Evolutionary conservation across 2,329 filamentous ascomycete genomes (phyloP).

Genomic region (Alternaria brassicae): DNA sequence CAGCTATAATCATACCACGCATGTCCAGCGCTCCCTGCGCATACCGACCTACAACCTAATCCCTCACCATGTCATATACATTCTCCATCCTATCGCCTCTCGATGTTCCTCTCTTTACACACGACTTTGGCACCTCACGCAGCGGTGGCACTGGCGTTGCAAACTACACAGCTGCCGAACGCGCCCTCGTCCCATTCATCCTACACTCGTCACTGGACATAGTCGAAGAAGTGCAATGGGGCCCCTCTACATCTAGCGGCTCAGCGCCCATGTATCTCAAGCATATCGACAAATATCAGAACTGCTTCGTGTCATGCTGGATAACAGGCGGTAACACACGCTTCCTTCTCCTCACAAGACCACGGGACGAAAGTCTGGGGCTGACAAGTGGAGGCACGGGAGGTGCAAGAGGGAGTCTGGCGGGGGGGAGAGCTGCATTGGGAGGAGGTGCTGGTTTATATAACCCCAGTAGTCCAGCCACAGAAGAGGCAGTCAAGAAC

Average conservation of each 20-base stretch:
- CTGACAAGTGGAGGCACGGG: conserved; percentile 24
- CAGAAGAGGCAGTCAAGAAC: conserved; percentile 92
- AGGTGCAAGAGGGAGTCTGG: conserved; percentile 40
- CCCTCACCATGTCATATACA: conserved; percentile 85
- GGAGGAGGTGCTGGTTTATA: conserved; percentile 55
- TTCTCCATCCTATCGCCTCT: conserved; percentile 95
- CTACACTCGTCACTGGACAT: conserved; percentile 93
- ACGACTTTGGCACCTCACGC: conserved; percentile 96
- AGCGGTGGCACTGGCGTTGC: conserved; percentile 91
- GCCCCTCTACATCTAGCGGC: conserved; percentile 48
- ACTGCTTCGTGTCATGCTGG: conserved; percentile 94
- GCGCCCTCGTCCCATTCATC: conserved; percentile 97
- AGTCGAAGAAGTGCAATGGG: conserved; percentile 96
- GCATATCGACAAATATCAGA: conserved; percentile 95
- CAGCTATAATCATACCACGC: background rate
- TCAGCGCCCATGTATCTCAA: conserved; percentile 79
- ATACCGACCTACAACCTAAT: background rate
- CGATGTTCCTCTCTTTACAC: conserved; percentile 95
- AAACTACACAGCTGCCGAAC: conserved; percentile 85
- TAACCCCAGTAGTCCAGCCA: conserved; percentile 87
- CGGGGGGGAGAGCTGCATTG: conserved; percentile 39
- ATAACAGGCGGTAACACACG: conserved; percentile 91
- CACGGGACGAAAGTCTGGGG: conserved; percentile 54
- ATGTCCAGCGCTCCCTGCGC: background rate
- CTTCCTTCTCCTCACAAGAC: conserved; percentile 92